A percentile compares a stretch with the other conserved stretches of the same genome.
These are phyloP conservation scores for Puccinia brachypodii DNA, from an alignment of 1,284 basidiomycete genomes.

Conservation along the genomic window DNA sequence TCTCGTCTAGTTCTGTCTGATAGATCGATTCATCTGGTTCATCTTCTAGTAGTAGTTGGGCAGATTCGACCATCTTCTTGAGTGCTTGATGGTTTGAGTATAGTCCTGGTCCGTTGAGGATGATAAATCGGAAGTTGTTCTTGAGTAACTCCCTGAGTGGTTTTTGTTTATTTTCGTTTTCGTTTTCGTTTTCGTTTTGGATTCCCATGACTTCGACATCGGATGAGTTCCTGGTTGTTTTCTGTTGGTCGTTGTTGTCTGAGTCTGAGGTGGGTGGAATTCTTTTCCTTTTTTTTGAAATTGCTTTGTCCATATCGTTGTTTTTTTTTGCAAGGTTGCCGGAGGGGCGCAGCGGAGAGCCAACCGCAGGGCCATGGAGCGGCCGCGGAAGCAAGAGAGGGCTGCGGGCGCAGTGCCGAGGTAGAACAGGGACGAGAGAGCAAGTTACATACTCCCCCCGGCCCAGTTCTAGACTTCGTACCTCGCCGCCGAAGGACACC, in stretches of 20 bases:
- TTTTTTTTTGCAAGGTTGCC: too few relatives aligned
- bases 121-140: not conserved
- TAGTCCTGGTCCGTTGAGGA: not conserved
- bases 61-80: constrained; percentile 6
- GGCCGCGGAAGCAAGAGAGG: too few relatives aligned
- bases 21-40: constrained; percentile 24
- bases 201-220: constrained; percentile 8
- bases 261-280: not conserved
- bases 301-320: too few relatives aligned
- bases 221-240: not conserved
- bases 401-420: too few relatives aligned
- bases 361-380: too few relatives aligned
- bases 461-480: too few relatives aligned
- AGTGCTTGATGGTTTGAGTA: constrained; percentile 10
- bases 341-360: too few relatives aligned
- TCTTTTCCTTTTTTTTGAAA: not conserved
- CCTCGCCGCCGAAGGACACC: too few relatives aligned
- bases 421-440: too few relatives aligned
- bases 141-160: constrained; percentile 5
- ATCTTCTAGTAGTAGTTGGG: not conserved
- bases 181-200: not conserved
- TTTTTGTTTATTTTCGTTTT: not conserved
- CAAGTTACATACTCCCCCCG: too few relatives aligned
- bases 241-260: not conserved
- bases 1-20: constrained; percentile 21